Evolutionary conservation across 208 protist species (phyloP), one percentile per base, ranked within the genome.

Genomic region (Tetramitus jugosus): DNA sequence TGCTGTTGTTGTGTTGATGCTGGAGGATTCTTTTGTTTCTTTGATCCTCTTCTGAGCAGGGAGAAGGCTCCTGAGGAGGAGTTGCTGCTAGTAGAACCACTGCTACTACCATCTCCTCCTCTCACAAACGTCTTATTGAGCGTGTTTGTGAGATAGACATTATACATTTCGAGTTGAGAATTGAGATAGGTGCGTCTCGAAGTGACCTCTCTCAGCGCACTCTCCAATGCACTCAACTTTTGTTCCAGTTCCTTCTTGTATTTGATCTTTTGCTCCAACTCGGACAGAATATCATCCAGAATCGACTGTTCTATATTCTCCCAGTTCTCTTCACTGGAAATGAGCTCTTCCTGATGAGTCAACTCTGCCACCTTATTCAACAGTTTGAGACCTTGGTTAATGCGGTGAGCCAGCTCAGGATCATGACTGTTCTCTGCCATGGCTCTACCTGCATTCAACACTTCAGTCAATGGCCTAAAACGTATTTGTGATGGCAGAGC

Each of bases 131-230:
- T 69, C 62, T 69, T 69, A 10, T 13, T 37, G 13, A 69, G 31
- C 26, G 62, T 69, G 13, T 69, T 69, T 42, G 31, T 69, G 33
- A 69, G 43, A 40, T 69, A 69, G 37, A 17, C 31, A 39, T 69
- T 43, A 26, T 69, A 69, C 62, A 69, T 69, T 13, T 69, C 13
- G 8, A 45, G 62, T 45, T 69, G 62, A 14, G 29, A 37, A 43
- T 69, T 39, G 37, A 69, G 39, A 26, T 37, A 37, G 10, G 37
- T 20, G 10, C 62, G 37, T 42, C 31, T 69, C 13, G 37, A 17
- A 13, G 26, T 69, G 14, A 69, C 26, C 20, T 69, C 62, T 37
- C 62, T n/a, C 7, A 39, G 10, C 8, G 43, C 62, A 31, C 26
- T 37, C 1, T 13, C 31, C 1, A 69, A 17, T 8, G 43, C 39